Evolutionary conservation across 176 grass and related monocot species (phyloP).

Genomic region (Phoenix dactylifera): DNA sequence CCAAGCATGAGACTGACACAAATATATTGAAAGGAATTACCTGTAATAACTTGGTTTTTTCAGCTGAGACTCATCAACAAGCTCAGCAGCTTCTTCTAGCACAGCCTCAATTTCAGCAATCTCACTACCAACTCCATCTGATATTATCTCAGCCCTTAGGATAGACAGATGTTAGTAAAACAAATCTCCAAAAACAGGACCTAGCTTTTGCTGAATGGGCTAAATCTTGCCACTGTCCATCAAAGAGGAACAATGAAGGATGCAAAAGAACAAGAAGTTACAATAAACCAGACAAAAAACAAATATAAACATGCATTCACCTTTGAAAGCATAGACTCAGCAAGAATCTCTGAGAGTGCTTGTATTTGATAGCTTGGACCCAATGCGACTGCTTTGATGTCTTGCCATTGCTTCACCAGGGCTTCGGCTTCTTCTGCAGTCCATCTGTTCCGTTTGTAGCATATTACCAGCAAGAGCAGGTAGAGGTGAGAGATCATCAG

Average conservation of each 20-base stretch:
- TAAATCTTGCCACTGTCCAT: conserved; percentile 70
- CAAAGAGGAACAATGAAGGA: neutral
- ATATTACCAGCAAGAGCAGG: neutral
- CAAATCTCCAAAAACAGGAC: conserved; percentile 79
- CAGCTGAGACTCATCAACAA: conserved; percentile 60
- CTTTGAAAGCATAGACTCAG: conserved; percentile 77
- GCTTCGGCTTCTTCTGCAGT: conserved; percentile 64
- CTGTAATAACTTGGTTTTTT: conserved; percentile 91
- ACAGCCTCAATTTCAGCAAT: conserved; percentile 71
- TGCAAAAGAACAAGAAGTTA: neutral
- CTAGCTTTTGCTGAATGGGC: conserved; percentile 52
- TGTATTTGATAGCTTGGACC: conserved; percentile 70
- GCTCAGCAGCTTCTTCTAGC: conserved; percentile 89
- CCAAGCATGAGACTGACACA: too few relatives aligned
- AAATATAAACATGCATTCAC: conserved; percentile 26
- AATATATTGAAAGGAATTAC: neutral
- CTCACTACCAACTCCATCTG: conserved; percentile 41
- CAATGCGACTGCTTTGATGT: conserved; percentile 82
- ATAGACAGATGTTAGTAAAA: conserved; percentile 61
- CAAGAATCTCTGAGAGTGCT: conserved; percentile 54
- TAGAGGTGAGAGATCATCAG: conserved; percentile 19
- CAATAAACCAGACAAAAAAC: conserved; percentile 5
- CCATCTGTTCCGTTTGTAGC: conserved; percentile 48
- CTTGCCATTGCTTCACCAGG: conserved; percentile 84
- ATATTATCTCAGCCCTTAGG: conserved; percentile 55